Base-by-base conservation (phyloP, 768 basidiomycete species). In the Artomyces pyxidatus region DNA sequence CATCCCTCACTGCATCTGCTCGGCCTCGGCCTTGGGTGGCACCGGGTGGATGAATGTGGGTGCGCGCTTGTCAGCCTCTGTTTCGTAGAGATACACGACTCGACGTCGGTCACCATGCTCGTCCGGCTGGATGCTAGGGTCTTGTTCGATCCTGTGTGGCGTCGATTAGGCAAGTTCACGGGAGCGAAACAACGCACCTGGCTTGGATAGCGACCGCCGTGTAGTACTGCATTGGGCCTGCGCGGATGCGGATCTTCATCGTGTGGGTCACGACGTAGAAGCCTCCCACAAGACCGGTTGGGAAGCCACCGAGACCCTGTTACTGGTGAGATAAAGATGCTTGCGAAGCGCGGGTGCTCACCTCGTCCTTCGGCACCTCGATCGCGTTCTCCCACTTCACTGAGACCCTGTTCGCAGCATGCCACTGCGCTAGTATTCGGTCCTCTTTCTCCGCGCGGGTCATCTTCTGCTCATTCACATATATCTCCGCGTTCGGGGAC, bases 221-320 rank as follows among this genome's bases (percentile, higher is more conserved):
- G 22, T 42, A 11, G 3, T 19, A 30, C 39, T 51, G 38, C 50
- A 47, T 47, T 5, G 44, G 50, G 1, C 39, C 35, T 8, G 25
- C 50, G 22, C 45, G 50, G 23, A 51, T 17, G 30, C 50, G 39
- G 26, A 51, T 7, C 37, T 26, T 51, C 7, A 42, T n/a, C 3
- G 44, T 30, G 23, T 21, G 39, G 19, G 50, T 51, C 14, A 51
- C n/a, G 16, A 37, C 39, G 23, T 51, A 51, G 8, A 40, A 41
- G 10, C 45, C 40, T 38, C 45, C 38, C 17, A 47, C 38, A 17
- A 50, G 35, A 30, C 27, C 21, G 23, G 17, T 25, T 19, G 19
- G 23, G 23, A 27, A 16, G 19, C 29, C n/a, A 17, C 28, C n/a
- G n/a, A n/a, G n/a, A n/a, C n/a, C n/a, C n/a, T n/a, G n/a, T n/a